A percentile compares a stretch with the other conserved stretches of the same genome.
Evolutionary conservation across 805 yeast species (phyloP).

Genomic region (Tetrapisispora nanseiensis): DNA sequence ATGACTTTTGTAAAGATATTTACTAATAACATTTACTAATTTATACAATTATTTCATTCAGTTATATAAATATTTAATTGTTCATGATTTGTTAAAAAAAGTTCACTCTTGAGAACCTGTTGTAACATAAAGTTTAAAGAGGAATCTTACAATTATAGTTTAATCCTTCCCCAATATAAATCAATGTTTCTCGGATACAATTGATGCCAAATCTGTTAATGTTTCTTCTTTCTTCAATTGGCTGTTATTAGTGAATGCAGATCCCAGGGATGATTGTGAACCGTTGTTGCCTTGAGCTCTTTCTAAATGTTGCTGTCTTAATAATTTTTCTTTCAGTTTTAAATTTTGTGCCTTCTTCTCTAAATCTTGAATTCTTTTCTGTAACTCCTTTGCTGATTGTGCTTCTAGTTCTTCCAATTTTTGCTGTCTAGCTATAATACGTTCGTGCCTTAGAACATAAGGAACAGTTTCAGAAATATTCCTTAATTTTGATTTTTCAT

Average conservation of each 20-base stretch:
- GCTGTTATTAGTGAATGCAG: constrained; percentile 7
- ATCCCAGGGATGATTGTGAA: constrained; percentile 14
- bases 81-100: background rate
- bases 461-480: constrained; percentile 79
- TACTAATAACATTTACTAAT: constrained; percentile 1
- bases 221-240: constrained; percentile 42
- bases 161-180: background rate
- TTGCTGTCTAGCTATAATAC: constrained; percentile 63
- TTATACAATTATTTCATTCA: background rate
- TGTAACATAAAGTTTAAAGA: too few species aligned
- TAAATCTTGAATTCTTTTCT: constrained; percentile 62
- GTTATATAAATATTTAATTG: constrained; percentile 1
- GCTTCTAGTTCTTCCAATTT: constrained; percentile 72
- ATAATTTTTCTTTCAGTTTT: constrained; percentile 51
- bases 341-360: constrained; percentile 67
- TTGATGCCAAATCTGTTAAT: constrained; percentile 43
- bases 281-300: constrained; percentile 2
- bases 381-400: constrained; percentile 64
- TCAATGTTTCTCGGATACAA: constrained; percentile 26
- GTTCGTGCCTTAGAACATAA: constrained; percentile 70
- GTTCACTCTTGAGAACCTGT: too few species aligned
- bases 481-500: constrained; percentile 54
- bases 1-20: constrained; percentile 1
- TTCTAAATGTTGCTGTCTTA: constrained; percentile 25
- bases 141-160: too few species aligned